Percentiles rank a stretch among this genome's conserved stretches.
These are phyloP conservation scores for Lizanozyma gosingica DNA, from an alignment of 1,139 yeast species.

Conservation along the genomic window DNA sequence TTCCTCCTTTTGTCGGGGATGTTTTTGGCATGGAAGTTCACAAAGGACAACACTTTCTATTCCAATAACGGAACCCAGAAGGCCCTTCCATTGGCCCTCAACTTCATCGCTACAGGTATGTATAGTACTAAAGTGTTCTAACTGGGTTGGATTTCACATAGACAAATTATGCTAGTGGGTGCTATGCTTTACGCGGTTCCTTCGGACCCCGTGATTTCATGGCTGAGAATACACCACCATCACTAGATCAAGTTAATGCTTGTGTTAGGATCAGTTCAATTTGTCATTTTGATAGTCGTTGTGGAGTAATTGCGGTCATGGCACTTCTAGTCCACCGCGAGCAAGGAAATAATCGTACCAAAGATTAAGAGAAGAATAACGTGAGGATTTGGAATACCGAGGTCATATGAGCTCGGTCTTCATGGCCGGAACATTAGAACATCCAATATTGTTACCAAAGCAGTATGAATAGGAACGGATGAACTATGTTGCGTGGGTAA, in stretches of 20 bases:
- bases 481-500: no score
- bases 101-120: constrained; percentile 85
- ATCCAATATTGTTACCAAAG: no score
- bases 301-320: no score
- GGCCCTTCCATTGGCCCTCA: constrained; percentile 74
- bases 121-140: constrained; percentile 11
- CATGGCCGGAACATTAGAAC: no score
- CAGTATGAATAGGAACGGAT: no score
- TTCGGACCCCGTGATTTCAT: constrained; percentile 7
- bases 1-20: constrained; percentile 54
- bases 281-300: no score
- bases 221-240: constrained; percentile 73
- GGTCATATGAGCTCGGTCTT: no score
- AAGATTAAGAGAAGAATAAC: no score
- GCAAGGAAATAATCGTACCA: no score
- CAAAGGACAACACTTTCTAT: constrained; percentile 45
- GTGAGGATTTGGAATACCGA: no score
- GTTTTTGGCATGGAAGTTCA: constrained; percentile 45
- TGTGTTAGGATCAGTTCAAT: constrained; percentile 60
- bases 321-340: no score
- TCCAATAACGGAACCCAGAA: constrained; percentile 74
- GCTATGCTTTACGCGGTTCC: neutral
- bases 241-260: constrained; percentile 85
- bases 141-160: constrained; percentile 2
- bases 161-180: neutral